Evolutionary conservation across 108 stramenopile species (phyloP), one percentile per base, ranked within the genome.

Genomic region (Stephanodiscus minutulus): DNA sequence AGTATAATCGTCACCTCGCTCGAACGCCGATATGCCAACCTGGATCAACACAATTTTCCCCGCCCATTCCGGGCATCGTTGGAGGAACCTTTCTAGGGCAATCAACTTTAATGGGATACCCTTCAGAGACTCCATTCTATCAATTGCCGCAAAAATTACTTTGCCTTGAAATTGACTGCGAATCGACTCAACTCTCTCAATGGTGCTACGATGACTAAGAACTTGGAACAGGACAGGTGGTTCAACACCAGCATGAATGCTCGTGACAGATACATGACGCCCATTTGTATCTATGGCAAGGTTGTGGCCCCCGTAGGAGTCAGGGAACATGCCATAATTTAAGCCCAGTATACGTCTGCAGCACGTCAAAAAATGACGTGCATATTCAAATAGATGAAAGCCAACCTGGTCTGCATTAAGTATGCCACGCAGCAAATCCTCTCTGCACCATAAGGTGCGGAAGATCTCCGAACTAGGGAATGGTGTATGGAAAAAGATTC

Each of bases 321-420:
- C 94, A 17, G 94, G 94, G 49, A 92, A 87, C 95, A 96, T 96
- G 1, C 94, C 90, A 73, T 96, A 98, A 71, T 86, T 91, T 50
- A 98, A 69, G 7, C 99, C 99, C 29, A 99, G 82, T 37, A 99
- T 63, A 17, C 99, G 96, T 65, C 96, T 89, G 73, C 96, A 95
- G 49, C 95, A 97, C 21, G 98, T 98, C 64, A 99, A 83, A 83
- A 99, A 99, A 69, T 99, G 99, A 28, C 99, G 79, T 7, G 98
- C 99, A 71, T 99, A 97, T 81, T 99, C 98, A 85, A 98, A 99
- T 44, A 98, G 81, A 84, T 99, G 99, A 74, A 99, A 99, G 29
- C 99, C 99, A 20, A 99, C 97, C 62, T 98, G 91, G 71, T 99
- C 96, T 11, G 99, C 97, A 66, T 91, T 88, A 10, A 98, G 85